phyloP scores from a whole-genome alignment of 2,329 filamentous ascomycete species.

The Amauroascus verrucosus region DNA sequence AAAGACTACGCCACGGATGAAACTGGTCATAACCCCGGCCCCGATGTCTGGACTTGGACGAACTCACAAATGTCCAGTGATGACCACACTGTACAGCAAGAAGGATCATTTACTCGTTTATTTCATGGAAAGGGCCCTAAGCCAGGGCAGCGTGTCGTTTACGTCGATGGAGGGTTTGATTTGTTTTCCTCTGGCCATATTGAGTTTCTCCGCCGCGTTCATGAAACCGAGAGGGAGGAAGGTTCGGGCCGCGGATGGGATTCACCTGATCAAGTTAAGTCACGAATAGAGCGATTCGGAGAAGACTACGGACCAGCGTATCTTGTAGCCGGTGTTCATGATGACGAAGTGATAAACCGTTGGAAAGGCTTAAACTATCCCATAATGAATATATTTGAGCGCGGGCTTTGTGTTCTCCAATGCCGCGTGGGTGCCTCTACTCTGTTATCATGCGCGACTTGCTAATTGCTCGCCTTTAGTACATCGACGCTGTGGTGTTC shows the following conservation, averaged over 20 bases:
- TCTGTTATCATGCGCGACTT: no score
- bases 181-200: conserved; percentile 96
- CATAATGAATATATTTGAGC: conserved; percentile 98
- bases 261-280: conserved; percentile 50
- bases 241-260: conserved; percentile 66
- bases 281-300: conserved; percentile 53
- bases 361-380: conserved; percentile 98
- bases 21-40: conserved; percentile 65
- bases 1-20: conserved; percentile 79
- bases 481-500: conserved; percentile 79
- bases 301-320: conserved; percentile 72
- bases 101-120: conserved; percentile 56
- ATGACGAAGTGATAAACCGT: conserved; percentile 87
- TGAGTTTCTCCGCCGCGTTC: conserved; percentile 75
- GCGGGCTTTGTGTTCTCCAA: conserved; percentile 87
- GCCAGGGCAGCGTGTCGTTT: conserved; percentile 75
- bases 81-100: conserved; percentile 43
- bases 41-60: conserved; percentile 76
- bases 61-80: conserved; percentile 33
- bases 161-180: conserved; percentile 94
- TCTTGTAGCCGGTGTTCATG: conserved; percentile 86
- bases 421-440: conserved; percentile 59
- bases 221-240: conserved; percentile 59
- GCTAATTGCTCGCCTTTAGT: conserved; percentile 42
- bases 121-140: conserved; percentile 61